Conservation (phyloP, 1,139 yeast genomes). For the Wickerhamiella pararugosa region DNA sequence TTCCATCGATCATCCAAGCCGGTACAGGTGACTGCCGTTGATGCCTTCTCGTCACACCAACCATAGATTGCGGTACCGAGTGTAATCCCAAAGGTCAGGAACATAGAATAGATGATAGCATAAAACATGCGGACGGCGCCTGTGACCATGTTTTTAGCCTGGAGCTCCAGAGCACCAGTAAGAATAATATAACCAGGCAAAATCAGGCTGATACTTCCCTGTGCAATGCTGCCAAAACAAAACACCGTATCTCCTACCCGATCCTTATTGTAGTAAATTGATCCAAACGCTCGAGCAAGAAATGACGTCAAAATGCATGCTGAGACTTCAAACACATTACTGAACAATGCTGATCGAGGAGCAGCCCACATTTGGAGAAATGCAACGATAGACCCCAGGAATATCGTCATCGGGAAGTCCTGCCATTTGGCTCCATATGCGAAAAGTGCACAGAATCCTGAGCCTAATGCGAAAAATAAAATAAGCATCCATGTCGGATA, state of each 20-base stretch:
- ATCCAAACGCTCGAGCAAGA: conserved; percentile 76
- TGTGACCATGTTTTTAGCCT: conserved; percentile 77
- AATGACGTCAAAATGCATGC: conserved; percentile 82
- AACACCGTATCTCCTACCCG: conserved; percentile 29
- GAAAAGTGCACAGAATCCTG: conserved; percentile 75
- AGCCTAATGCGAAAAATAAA: conserved; percentile 61
- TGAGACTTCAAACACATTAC: conserved; percentile 81
- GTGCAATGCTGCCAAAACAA: conserved; percentile 81
- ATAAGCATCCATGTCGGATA: conserved; percentile 72
- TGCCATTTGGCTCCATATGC: conserved; percentile 88
- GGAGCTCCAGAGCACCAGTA: conserved; percentile 83
- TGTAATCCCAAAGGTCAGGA: conserved; percentile 86
- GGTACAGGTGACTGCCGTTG: conserved; percentile 7
- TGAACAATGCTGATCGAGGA: conserved; percentile 70
- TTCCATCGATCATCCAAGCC: conserved; percentile 43
- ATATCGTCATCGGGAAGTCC: conserved; percentile 71
- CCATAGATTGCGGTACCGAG: conserved; percentile 88
- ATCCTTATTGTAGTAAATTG: conserved; percentile 35
- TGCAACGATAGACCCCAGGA: conserved; percentile 72
- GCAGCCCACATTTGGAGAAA: conserved; percentile 64
- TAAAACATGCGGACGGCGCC: conserved; percentile 94
- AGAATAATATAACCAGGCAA: conserved; percentile 82
- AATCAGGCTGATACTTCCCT: conserved; percentile 78
- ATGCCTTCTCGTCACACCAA: conserved; percentile 66
- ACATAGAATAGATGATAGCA: conserved; percentile 75